phyloP scores from a whole-genome alignment of 768 basidiomycete species.

The Termitomyces sp. region DNA sequence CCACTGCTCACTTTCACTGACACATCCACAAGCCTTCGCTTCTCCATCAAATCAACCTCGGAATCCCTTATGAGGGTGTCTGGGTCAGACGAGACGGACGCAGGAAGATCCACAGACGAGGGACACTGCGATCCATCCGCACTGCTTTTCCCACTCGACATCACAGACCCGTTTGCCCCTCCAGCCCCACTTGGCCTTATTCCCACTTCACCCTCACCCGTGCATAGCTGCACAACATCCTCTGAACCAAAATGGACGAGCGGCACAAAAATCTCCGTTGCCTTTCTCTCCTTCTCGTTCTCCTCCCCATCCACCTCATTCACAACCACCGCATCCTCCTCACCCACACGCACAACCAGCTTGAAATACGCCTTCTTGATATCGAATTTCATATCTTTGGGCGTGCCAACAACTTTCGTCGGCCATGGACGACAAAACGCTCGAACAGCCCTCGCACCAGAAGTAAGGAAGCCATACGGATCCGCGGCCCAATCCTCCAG shows the following conservation, averaged over 20 bases:
- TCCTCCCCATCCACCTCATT: slow-evolving; percentile 26
- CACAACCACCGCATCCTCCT: slow-evolving; percentile 46
- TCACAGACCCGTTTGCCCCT: slow-evolving; percentile 14
- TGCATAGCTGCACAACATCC: slow-evolving; percentile 8
- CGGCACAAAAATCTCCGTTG: slow-evolving; percentile 93
- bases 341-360: slow-evolving; percentile 58
- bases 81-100: slow-evolving; percentile 1
- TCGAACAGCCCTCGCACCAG: slow-evolving; percentile 80
- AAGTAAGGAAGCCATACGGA: slow-evolving; percentile 71
- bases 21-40: slow-evolving; percentile 35
- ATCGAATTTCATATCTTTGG: slow-evolving; percentile 71
- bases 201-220: not conserved
- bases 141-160: slow-evolving; percentile 14
- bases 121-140: slow-evolving; percentile 15
- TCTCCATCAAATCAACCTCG: not conserved
- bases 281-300: slow-evolving; percentile 28
- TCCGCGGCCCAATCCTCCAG: slow-evolving; percentile 38
- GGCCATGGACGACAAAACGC: slow-evolving; percentile 90
- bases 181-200: slow-evolving; percentile 10
- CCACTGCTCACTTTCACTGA: slow-evolving; percentile 44
- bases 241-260: slow-evolving; percentile 79
- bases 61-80: not conserved
- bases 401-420: slow-evolving; percentile 64
- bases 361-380: slow-evolving; percentile 67
- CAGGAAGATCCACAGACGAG: slow-evolving; percentile 13